Base-by-base conservation (phyloP, 805 yeast genomes). In the Groenewaldozyma salmanticensis region DNA sequence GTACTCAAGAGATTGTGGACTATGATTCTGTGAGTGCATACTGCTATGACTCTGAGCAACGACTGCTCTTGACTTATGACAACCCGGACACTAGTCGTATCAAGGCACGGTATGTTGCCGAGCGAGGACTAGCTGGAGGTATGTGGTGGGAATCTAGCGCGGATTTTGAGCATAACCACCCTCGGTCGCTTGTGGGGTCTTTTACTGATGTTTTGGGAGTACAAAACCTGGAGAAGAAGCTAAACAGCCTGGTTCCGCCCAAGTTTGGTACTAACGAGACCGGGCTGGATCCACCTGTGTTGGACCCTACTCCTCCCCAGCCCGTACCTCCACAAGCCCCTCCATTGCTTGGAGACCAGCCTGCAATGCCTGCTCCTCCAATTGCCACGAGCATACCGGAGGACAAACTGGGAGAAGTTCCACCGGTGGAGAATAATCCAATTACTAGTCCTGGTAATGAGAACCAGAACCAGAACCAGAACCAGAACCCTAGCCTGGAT, bases 121-220 rank as follows among this genome's bases (percentile, higher is more conserved):
- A 59, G 17, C 58, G 63, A 4, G 53, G 64, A 0, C 61, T 87
- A 6, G 94, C 80, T 0, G 97, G 98, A 0, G 95, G 83, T 0
- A 79, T 92, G 75, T 88, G 84, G 80, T 90, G 97, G 97, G 96
- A 90, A 52, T 79, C 95, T 0, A 71, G 79, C 43, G 95, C 95
- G 2, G 95, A 86, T 53, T 52, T 60, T 2, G 46, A 50, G 3
- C 36, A 39, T 11, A 38, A 21, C 5, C 49, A 50, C 27, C 43
- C 44, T 13, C 31, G 50, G 15, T 53, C 57, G 16, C 35, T 55
- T 15, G 42, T 58, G 5, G 32, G 42, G 5, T 38, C 53, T 1
- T 52, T 52, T 40, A 38, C 37, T 31, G 41, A 39, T 13, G 33
- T 27, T 16, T 27, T 45, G 11, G 46, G 42, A 2, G 15, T 44